phyloP scores from a whole-genome alignment of 2,329 filamentous ascomycete genomes.

The Hypoxylon sp. region DNA sequence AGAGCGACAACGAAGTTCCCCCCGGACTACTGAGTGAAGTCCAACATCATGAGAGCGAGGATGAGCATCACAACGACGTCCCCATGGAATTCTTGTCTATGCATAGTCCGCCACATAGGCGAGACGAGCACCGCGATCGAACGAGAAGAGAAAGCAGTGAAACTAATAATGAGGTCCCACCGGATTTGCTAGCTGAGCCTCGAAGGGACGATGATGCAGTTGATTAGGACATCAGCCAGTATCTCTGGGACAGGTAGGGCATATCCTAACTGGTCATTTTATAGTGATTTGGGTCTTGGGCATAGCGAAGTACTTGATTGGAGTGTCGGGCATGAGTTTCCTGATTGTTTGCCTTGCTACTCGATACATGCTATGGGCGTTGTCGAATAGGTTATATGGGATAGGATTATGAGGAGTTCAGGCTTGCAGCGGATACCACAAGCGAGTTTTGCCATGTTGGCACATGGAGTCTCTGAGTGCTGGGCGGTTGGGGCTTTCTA shows the following conservation, averaged over 20 bases:
- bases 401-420: slow-evolving; percentile 7
- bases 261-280: slow-evolving; percentile 1
- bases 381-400: background rate
- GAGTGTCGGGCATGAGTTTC: background rate
- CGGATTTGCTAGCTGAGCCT: slow-evolving; percentile 47
- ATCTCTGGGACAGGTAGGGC: slow-evolving; percentile 9
- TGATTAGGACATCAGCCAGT: slow-evolving; percentile 26
- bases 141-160: slow-evolving; percentile 45
- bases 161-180: slow-evolving; percentile 48
- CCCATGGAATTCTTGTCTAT: slow-evolving; percentile 66
- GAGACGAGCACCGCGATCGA: slow-evolving; percentile 1
- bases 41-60: slow-evolving; percentile 39
- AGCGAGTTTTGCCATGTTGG: background rate
- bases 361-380: background rate
- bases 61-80: slow-evolving; percentile 59
- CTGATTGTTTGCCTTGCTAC: background rate
- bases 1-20: slow-evolving; percentile 48
- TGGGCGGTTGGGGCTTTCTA: background rate
- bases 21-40: slow-evolving; percentile 42
- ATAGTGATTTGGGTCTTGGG: background rate
- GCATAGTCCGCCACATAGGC: slow-evolving; percentile 50
- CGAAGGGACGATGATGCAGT: slow-evolving; percentile 31
- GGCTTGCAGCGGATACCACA: background rate
- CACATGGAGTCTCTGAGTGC: background rate
- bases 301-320: slow-evolving; percentile 6